Percentiles rank a stretch among this genome's conserved stretches.
Conservation (phyloP, 495 filamentous ascomycete species). For the Aeminium ludgeri region DNA sequence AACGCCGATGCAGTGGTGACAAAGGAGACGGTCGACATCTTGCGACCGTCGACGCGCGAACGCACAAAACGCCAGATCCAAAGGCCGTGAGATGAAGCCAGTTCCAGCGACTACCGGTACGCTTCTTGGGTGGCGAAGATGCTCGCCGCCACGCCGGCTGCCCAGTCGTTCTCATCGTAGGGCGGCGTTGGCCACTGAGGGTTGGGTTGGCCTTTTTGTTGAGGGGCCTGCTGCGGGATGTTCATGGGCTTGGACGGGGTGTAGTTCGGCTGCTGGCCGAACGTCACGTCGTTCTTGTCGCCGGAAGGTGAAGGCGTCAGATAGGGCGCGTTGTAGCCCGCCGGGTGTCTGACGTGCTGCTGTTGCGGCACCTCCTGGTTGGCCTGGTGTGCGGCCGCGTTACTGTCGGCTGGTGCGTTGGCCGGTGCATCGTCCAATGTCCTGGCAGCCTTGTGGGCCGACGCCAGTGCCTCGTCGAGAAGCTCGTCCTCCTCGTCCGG, state of each 20-base stretch:
- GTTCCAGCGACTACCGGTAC: constrained; percentile 7
- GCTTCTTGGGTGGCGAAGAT: constrained; percentile 35
- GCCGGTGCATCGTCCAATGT: constrained; percentile 28
- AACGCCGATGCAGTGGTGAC: no score
- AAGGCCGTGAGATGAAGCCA: no score
- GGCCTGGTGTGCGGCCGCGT: constrained; percentile 17
- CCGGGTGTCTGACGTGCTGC: constrained; percentile 33
- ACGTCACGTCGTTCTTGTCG: constrained; percentile 55
- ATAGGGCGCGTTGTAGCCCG: constrained; percentile 50
- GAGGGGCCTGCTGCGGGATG: constrained; percentile 38
- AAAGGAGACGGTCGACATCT: no score
- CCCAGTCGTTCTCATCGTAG: constrained; percentile 81
- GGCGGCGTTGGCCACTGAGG: constrained; percentile 94
- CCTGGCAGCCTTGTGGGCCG: constrained; percentile 39
- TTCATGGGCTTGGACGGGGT: constrained; percentile 35
- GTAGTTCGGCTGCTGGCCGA: constrained; percentile 35
- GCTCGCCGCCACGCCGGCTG: constrained; percentile 57
- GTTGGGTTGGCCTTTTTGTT: constrained; percentile 33
- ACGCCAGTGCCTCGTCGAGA: constrained; percentile 61
- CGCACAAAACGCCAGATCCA: no score
- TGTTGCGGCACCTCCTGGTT: constrained; percentile 13
- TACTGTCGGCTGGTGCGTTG: constrained; percentile 23
- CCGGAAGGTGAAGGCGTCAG: constrained; percentile 83
- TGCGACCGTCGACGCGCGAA: no score
- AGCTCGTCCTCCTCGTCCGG: constrained; percentile 95